Conservation (phyloP, 192 early-diverging fungal species). For the Backusella parvicylindrica region DNA sequence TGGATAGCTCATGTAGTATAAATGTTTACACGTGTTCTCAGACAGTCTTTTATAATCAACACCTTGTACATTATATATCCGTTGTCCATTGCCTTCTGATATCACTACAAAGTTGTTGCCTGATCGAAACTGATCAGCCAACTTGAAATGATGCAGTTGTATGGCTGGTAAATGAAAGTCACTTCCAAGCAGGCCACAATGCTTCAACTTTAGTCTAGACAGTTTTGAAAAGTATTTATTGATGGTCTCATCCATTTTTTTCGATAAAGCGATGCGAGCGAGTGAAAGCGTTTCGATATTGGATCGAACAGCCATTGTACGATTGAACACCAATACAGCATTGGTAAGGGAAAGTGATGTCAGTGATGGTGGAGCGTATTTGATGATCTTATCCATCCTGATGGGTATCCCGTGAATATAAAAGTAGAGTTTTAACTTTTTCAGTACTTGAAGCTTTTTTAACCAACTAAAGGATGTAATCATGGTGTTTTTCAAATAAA, state of each 20-base stretch:
- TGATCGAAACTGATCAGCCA: background rate
- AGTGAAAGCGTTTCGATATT: background rate
- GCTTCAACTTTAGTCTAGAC: background rate
- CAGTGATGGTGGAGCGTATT: background rate
- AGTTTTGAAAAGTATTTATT: background rate
- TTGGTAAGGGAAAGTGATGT: background rate
- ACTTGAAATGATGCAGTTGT: background rate
- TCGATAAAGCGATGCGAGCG: background rate
- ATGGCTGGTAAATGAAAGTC: background rate
- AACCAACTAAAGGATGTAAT: background rate
- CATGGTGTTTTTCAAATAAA: background rate
- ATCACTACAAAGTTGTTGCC: background rate
- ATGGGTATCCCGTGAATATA: background rate
- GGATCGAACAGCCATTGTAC: background rate
- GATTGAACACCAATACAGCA: background rate
- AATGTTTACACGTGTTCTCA: background rate
- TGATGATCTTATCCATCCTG: background rate
- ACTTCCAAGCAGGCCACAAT: background rate
- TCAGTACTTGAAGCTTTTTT: background rate
- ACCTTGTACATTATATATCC: background rate
- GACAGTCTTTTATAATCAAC: background rate
- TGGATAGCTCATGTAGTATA: background rate
- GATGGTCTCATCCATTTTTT: background rate
- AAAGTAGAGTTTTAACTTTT: background rate
- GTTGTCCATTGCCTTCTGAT: background rate